phyloP scores from a whole-genome alignment of 306 rosid species.

The Casuarina glauca region DNA sequence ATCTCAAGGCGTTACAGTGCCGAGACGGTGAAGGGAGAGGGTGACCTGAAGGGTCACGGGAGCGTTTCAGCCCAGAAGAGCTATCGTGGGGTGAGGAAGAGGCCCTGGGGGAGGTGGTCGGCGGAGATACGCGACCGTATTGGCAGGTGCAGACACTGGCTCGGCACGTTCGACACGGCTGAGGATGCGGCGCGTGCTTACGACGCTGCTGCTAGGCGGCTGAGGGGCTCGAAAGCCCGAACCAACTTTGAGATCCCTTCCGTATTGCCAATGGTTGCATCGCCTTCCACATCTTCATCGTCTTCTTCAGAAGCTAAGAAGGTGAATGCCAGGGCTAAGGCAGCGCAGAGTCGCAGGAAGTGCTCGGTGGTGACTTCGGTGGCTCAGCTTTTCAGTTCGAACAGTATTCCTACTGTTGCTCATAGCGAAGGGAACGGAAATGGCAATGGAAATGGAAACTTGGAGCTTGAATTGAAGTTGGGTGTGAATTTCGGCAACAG shows the following conservation, averaged over 20 bases:
- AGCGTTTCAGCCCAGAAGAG: slow-evolving; percentile 34
- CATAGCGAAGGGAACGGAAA: neutral
- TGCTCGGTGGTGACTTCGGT: slow-evolving; percentile 65
- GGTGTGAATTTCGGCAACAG: slow-evolving; percentile 27
- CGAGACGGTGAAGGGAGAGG: neutral
- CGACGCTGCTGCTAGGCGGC: slow-evolving; percentile 84
- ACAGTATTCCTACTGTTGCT: neutral
- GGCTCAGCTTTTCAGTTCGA: slow-evolving; percentile 59
- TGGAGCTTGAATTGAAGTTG: slow-evolving; percentile 52
- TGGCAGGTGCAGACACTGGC: slow-evolving; percentile 89
- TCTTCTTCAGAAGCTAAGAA: slow-evolving; percentile 14
- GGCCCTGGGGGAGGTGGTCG: slow-evolving; percentile 97
- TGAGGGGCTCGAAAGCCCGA: slow-evolving; percentile 77
- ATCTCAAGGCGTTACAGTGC: neutral
- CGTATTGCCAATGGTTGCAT: slow-evolving; percentile 44
- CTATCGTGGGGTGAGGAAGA: slow-evolving; percentile 85
- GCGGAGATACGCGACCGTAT: slow-evolving; percentile 89
- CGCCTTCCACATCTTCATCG: slow-evolving; percentile 26
- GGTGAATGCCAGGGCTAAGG: neutral
- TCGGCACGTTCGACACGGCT: slow-evolving; percentile 87
- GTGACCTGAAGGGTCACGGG: neutral
- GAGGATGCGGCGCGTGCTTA: slow-evolving; percentile 96
- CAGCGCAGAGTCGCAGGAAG: slow-evolving; percentile 15
- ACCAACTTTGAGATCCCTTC: slow-evolving; percentile 71
- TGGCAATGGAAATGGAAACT: slow-evolving; percentile 2